Conservation (phyloP, 2,329 filamentous ascomycete genomes). For the Amauroascus verrucosus region DNA sequence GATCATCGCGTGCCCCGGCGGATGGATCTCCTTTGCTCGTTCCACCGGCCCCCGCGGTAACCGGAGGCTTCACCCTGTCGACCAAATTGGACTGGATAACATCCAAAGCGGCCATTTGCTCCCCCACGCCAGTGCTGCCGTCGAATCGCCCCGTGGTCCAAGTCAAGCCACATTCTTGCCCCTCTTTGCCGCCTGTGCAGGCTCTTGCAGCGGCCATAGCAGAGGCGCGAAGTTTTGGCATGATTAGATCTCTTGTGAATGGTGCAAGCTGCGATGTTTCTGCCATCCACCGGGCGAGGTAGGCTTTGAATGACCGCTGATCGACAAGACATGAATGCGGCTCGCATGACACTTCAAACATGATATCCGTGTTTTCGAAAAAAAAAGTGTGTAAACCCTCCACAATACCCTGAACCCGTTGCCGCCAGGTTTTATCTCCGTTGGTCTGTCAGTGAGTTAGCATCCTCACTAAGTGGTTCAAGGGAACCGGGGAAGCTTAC, state of each 20-base stretch:
- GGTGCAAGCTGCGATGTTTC: constrained; percentile 54
- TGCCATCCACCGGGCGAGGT: constrained; percentile 56
- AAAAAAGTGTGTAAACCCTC: constrained; percentile 45
- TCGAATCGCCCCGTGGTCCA: constrained; percentile 50
- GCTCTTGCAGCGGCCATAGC: constrained; percentile 50
- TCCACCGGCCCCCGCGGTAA: constrained; percentile 49
- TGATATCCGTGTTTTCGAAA: constrained; percentile 39
- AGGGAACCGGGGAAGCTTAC: constrained; percentile 27
- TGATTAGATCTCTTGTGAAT: constrained; percentile 45
- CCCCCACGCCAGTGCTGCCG: constrained; percentile 51
- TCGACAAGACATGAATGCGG: constrained; percentile 55
- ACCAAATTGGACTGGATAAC: constrained; percentile 54
- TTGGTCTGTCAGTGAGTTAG: constrained; percentile 31
- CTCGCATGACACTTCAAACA: constrained; percentile 60
- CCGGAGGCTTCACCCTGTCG: constrained; percentile 36
- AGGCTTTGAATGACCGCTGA: constrained; percentile 63
- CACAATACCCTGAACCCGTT: constrained; percentile 47
- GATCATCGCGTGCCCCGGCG: constrained; percentile 23
- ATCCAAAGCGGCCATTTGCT: constrained; percentile 59
- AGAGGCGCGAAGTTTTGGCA: constrained; percentile 49
- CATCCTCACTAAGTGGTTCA: neutral
- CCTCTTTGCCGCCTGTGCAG: constrained; percentile 50
- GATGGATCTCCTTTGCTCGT: constrained; percentile 35
- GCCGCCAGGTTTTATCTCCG: constrained; percentile 44
- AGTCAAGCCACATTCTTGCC: constrained; percentile 54